phyloP scores from a whole-genome alignment of 2,329 filamentous ascomycete genomes.

The Tolypocladium inflatum region DNA sequence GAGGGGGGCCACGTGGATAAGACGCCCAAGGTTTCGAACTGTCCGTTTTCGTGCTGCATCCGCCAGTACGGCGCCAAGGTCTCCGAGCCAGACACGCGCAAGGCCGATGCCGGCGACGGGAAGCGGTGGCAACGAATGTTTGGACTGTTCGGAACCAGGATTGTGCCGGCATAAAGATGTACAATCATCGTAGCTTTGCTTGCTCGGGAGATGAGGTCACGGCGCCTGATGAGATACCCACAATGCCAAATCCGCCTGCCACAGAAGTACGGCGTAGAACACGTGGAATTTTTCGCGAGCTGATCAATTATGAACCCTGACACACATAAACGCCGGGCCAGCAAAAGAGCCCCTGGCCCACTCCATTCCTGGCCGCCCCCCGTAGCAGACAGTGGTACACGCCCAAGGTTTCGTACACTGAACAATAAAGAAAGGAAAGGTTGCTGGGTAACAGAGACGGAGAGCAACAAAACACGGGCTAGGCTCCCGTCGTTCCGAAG shows the following conservation, averaged over 20 bases:
- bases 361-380: background rate
- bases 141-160: slow-evolving; percentile 55
- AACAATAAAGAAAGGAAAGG: slow-evolving; percentile 4
- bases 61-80: slow-evolving; percentile 57
- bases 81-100: slow-evolving; percentile 25
- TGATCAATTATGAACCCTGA: background rate
- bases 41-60: slow-evolving; percentile 61
- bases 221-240: background rate
- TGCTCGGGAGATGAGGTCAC: background rate
- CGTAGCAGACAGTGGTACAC: background rate
- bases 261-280: background rate
- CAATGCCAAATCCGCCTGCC: background rate
- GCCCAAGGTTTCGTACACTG: background rate
- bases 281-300: background rate
- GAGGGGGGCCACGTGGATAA: slow-evolving; percentile 51
- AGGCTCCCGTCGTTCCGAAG: background rate
- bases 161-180: slow-evolving; percentile 17
- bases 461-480: background rate
- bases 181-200: background rate
- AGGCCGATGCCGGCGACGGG: slow-evolving; percentile 34
- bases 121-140: slow-evolving; percentile 54
- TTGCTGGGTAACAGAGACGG: background rate
- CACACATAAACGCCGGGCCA: slow-evolving; percentile 6
- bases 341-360: slow-evolving; percentile 1
- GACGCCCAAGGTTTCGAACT: slow-evolving; percentile 31